Evolutionary conservation across 345 rosid species (phyloP).

Genomic region (Citrus cavaleriei): DNA sequence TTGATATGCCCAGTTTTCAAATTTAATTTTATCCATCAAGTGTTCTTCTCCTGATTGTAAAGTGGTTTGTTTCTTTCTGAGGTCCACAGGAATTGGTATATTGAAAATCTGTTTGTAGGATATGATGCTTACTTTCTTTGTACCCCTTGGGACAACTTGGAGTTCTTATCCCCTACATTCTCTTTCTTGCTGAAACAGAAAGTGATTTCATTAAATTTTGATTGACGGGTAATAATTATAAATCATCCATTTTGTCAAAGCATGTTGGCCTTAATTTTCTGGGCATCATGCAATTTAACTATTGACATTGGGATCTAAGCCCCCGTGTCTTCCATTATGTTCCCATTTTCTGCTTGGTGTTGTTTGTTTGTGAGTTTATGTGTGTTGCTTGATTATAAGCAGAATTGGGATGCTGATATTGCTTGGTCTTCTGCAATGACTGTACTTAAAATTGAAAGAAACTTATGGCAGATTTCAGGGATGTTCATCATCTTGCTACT

Average conservation of each 20-base stretch:
- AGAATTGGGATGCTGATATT: background rate
- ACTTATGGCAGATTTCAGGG: background rate
- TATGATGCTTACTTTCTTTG: background rate
- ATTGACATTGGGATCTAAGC: background rate
- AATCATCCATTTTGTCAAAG: background rate
- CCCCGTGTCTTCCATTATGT: background rate
- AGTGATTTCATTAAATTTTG: background rate
- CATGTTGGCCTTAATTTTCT: background rate
- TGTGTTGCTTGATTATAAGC: background rate
- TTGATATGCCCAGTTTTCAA: background rate
- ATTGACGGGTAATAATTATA: background rate
- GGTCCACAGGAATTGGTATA: background rate
- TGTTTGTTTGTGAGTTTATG: background rate
- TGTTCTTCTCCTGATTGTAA: background rate
- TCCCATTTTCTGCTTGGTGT: background rate
- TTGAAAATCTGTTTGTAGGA: background rate
- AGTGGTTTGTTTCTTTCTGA: background rate
- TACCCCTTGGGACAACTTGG: background rate
- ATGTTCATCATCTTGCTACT: background rate
- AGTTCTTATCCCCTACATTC: background rate
- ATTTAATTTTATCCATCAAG: background rate
- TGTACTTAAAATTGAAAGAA: background rate
- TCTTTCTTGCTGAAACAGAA: background rate
- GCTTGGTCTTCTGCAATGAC: background rate
- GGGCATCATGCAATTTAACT: background rate